Percentiles rank a stretch among this genome's conserved stretches.
Conservation (phyloP, 768 basidiomycete species). For the Clitopilus hobsonii region DNA sequence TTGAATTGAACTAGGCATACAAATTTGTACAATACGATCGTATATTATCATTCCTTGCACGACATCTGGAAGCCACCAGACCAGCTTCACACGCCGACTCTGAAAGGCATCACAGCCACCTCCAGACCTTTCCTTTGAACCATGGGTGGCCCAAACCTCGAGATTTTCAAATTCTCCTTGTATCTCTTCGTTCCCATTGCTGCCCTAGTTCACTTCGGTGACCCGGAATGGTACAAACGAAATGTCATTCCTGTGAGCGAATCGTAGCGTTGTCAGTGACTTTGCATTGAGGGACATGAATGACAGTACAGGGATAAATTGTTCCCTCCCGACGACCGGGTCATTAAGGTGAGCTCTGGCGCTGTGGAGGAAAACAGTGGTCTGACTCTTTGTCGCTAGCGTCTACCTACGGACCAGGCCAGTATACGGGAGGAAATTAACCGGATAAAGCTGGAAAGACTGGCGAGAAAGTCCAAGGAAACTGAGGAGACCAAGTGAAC, state of each 20-base stretch:
- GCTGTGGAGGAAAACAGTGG: not conserved
- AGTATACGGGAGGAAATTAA: constrained; percentile 66
- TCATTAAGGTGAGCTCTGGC: constrained; percentile 37
- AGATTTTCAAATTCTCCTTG: constrained; percentile 85
- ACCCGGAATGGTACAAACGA: constrained; percentile 80
- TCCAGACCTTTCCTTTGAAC: not conserved
- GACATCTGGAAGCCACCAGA: too few relatives aligned
- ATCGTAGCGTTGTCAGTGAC: not conserved
- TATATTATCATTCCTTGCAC: constrained; percentile 4
- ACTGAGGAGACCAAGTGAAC: constrained; percentile 7
- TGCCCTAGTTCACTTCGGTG: constrained; percentile 81
- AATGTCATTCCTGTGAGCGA: constrained; percentile 67
- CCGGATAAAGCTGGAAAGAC: constrained; percentile 59
- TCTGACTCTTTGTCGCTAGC: constrained; percentile 27
- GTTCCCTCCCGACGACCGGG: constrained; percentile 60
- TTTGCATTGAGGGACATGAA: not conserved
- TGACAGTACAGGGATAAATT: constrained; percentile 66
- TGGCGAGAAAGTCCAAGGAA: constrained; percentile 37
- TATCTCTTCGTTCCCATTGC: constrained; percentile 84
- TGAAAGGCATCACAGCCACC: constrained; percentile 3
- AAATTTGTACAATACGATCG: constrained; percentile 7
- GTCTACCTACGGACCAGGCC: constrained; percentile 61
- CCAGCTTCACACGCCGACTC: too few relatives aligned
- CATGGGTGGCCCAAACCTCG: constrained; percentile 63
- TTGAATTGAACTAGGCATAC: constrained; percentile 54